Percentiles rank a stretch among this genome's conserved stretches.
Conservation (phyloP, 352 stramenopile genomes). For the Phytophthora podocarpi region DNA sequence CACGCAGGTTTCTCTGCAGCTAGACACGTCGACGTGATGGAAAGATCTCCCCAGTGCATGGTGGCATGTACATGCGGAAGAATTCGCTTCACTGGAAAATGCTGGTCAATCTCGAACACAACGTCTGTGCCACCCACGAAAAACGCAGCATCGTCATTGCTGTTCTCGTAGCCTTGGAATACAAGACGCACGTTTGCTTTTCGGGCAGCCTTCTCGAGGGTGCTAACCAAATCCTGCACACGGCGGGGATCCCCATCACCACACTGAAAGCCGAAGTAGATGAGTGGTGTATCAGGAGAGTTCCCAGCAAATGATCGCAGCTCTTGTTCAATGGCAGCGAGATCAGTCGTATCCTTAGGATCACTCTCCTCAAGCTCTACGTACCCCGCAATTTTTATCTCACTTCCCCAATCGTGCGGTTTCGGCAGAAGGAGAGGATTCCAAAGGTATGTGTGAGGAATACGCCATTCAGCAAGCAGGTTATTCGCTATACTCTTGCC, state of each 20-base stretch:
- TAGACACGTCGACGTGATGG: slow-evolving; percentile 57
- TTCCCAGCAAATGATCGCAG: slow-evolving; percentile 19
- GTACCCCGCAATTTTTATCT: slow-evolving; percentile 63
- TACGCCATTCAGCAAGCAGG: slow-evolving; percentile 50
- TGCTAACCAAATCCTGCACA: slow-evolving; percentile 45
- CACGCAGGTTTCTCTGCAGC: slow-evolving; percentile 53
- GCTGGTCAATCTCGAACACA: slow-evolving; percentile 56
- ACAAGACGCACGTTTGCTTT: slow-evolving; percentile 52
- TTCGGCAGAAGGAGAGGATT: slow-evolving; percentile 60
- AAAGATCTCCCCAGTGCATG: slow-evolving; percentile 65
- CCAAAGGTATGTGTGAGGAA: slow-evolving; percentile 82
- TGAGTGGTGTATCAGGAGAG: slow-evolving; percentile 29
- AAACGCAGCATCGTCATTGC: slow-evolving; percentile 28
- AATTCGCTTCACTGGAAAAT: slow-evolving; percentile 45
- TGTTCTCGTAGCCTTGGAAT: slow-evolving; percentile 57
- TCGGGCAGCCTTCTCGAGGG: slow-evolving; percentile 48
- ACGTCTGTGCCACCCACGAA: slow-evolving; percentile 39
- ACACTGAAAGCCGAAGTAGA: slow-evolving; percentile 62
- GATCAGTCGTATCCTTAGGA: slow-evolving; percentile 17
- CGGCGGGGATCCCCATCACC: slow-evolving; percentile 50
- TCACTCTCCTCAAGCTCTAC: slow-evolving; percentile 41
- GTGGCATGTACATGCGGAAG: slow-evolving; percentile 41
- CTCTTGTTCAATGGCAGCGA: slow-evolving; percentile 31
- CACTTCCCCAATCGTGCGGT: slow-evolving; percentile 61
- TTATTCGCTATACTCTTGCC: slow-evolving; percentile 44